These are phyloP conservation scores for Syzygium syzygioides DNA, from an alignment of 441 rosid genomes.

Conservation along the genomic window DNA sequence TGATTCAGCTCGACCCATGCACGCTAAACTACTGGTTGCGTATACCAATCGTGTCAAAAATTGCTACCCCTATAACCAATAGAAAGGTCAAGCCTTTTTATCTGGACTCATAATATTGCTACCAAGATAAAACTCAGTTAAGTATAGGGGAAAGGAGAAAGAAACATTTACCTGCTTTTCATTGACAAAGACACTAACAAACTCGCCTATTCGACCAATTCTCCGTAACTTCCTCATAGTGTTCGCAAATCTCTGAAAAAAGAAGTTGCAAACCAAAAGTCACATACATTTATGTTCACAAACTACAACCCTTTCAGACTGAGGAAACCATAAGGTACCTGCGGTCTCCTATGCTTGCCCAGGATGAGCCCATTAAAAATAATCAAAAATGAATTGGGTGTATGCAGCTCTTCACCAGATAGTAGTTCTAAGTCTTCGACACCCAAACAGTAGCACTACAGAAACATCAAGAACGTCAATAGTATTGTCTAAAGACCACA, in stretches of 20 bases:
- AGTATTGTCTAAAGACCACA: not conserved
- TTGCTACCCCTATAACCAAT: not conserved
- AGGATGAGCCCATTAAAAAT: slow-evolving; percentile 87
- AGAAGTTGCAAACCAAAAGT: slow-evolving; percentile 2
- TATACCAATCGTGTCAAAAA: not conserved
- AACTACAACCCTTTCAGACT: not conserved
- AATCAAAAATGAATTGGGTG: slow-evolving; percentile 74
- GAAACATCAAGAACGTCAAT: slow-evolving; percentile 8
- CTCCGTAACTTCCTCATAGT: slow-evolving; percentile 81
- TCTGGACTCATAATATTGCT: not conserved
- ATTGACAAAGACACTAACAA: slow-evolving; percentile 79
- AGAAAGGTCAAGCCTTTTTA: not conserved
- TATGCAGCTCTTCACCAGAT: slow-evolving; percentile 91
- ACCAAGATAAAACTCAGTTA: not conserved
- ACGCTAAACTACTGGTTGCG: not conserved
- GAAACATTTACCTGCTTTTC: slow-evolving; percentile 80
- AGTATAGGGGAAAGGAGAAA: not conserved
- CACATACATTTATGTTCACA: not conserved
- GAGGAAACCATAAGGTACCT: slow-evolving; percentile 32
- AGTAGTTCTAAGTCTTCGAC: slow-evolving; percentile 76
- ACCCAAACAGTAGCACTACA: slow-evolving; percentile 81
- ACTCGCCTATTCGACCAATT: slow-evolving; percentile 90
- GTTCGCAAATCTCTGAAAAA: slow-evolving; percentile 58
- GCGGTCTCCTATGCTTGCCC: slow-evolving; percentile 95
- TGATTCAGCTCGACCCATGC: not conserved